These are phyloP conservation scores for Neoboletus magnificus DNA, from an alignment of 768 basidiomycete genomes.

Conservation along the genomic window DNA sequence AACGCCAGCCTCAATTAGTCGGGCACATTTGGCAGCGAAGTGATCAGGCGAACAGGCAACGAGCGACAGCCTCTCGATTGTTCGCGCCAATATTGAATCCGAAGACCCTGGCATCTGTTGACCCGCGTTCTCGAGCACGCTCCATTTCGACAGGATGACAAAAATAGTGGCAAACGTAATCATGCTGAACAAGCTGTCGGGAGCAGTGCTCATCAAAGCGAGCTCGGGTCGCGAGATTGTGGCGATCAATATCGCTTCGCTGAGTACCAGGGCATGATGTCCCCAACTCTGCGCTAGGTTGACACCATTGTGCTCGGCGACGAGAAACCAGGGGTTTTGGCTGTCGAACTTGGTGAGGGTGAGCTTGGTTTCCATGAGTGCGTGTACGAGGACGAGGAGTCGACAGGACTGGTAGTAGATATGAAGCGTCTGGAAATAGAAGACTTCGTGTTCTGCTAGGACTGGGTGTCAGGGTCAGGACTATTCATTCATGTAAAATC, in stretches of 20 bases:
- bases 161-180: slow-evolving; percentile 43
- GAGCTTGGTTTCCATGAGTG: slow-evolving; percentile 27
- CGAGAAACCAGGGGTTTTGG: slow-evolving; percentile 31
- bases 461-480: slow-evolving; percentile 34
- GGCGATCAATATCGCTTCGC: slow-evolving; percentile 37
- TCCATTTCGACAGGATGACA: slow-evolving; percentile 43
- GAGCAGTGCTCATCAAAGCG: slow-evolving; percentile 37
- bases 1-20: slow-evolving; percentile 35
- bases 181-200: slow-evolving; percentile 41
- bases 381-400: slow-evolving; percentile 38
- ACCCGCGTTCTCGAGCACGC: slow-evolving; percentile 33
- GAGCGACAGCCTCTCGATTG: slow-evolving; percentile 33
- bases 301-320: slow-evolving; percentile 32
- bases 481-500: not conserved
- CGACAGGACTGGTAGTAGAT: slow-evolving; percentile 41
- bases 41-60: slow-evolving; percentile 40
- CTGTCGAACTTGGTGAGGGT: slow-evolving; percentile 15
- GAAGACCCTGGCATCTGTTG: slow-evolving; percentile 37
- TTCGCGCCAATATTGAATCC: slow-evolving; percentile 35
- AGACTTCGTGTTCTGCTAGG: slow-evolving; percentile 39
- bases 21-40: slow-evolving; percentile 40
- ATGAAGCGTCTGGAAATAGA: slow-evolving; percentile 41
- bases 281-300: slow-evolving; percentile 37
- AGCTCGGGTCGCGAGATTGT: slow-evolving; percentile 34
- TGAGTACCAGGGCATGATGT: slow-evolving; percentile 35